Evolutionary conservation across 257 asterid genomes (phyloP).

Genomic region (Jacaranda copaia): DNA sequence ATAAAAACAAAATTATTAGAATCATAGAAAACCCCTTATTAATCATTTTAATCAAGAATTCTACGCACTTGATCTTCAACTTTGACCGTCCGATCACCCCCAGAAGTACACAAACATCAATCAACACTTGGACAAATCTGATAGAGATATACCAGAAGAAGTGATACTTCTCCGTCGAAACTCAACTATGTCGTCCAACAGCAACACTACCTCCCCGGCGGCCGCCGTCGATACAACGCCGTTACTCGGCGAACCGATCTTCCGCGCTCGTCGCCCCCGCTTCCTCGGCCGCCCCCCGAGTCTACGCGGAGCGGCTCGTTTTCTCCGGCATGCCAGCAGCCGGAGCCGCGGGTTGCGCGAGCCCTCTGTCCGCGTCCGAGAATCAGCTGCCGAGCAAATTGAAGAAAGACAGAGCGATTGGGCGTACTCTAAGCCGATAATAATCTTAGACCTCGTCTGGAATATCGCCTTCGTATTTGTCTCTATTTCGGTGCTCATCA

Average conservation of each 20-base stretch:
- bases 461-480: conserved; percentile 71
- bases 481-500: conserved; percentile 53
- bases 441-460: conserved; percentile 82
- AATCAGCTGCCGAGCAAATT: conserved; percentile 64
- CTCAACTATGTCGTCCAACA: conserved; percentile 42
- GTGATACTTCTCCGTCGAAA: conserved; percentile 31
- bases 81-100: conserved; percentile 39
- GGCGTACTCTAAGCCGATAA: conserved; percentile 91
- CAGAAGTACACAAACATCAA: not conserved
- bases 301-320: conserved; percentile 60
- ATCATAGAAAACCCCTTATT: too few species aligned
- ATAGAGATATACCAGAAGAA: conserved; percentile 23
- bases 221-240: conserved; percentile 62
- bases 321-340: conserved; percentile 60
- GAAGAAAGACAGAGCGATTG: conserved; percentile 92
- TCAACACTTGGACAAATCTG: conserved; percentile 27
- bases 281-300: conserved; percentile 67
- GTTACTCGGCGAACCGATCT: conserved; percentile 60
- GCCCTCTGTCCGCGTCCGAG: conserved; percentile 63
- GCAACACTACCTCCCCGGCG: conserved; percentile 30
- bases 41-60: not conserved
- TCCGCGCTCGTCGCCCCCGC: conserved; percentile 55
- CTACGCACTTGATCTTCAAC: conserved; percentile 35
- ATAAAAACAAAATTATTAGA: too few species aligned
- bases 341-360: conserved; percentile 63